A percentile compares a stretch with the other conserved stretches of the same genome.
Conservation (phyloP, 1,284 basidiomycete genomes). For the Cystobasidium slooffiae region DNA sequence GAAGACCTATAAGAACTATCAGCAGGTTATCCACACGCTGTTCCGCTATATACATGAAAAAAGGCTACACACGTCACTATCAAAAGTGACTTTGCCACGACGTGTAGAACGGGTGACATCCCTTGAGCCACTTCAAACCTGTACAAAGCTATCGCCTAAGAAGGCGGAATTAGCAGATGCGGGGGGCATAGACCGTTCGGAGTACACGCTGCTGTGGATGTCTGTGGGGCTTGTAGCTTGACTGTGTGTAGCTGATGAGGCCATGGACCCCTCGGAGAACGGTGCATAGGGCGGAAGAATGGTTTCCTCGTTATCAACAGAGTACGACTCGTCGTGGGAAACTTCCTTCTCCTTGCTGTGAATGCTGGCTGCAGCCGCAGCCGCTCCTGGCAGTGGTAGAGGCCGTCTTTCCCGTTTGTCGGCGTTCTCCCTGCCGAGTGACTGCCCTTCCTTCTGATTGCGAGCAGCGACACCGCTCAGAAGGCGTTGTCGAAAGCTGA, state of each 20-base stretch:
- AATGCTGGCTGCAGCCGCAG: neutral
- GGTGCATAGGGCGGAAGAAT: constrained; percentile 33
- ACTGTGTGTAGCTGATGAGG: constrained; percentile 1
- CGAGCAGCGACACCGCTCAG: neutral
- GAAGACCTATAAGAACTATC: neutral
- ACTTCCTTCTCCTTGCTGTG: neutral
- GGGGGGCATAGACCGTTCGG: neutral
- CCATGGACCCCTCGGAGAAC: constrained; percentile 7
- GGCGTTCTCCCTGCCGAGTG: neutral
- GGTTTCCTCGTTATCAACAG: constrained; percentile 17
- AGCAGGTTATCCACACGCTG: neutral
- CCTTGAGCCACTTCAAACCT: neutral
- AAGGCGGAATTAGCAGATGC: neutral
- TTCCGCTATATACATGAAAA: neutral
- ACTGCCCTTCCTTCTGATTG: neutral
- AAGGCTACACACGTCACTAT: neutral
- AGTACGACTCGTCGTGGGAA: neutral
- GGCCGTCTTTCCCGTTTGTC: constrained; percentile 8
- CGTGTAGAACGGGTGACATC: neutral
- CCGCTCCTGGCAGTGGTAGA: constrained; percentile 30
- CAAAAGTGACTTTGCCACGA: too few species aligned
- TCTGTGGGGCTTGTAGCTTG: constrained; percentile 11
- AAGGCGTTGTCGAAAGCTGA: constrained; percentile 31
- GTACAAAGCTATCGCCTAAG: constrained; percentile 28
- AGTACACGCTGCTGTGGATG: neutral